Conservation (phyloP, 2,329 filamentous ascomycete species). For the Diaporthe velutina region DNA sequence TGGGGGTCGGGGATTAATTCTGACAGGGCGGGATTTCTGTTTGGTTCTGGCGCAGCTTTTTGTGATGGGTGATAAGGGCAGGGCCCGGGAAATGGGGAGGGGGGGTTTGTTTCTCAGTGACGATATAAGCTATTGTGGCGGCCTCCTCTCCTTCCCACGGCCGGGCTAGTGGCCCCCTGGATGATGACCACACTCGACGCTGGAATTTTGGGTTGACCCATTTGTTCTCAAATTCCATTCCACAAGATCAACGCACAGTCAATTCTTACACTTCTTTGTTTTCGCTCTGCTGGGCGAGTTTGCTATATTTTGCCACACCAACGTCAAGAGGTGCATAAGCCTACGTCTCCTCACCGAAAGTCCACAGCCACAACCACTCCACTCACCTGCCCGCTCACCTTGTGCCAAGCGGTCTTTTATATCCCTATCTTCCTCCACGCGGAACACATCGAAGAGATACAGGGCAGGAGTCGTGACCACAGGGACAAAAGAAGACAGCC, state of each 20-base stretch:
- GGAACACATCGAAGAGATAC: neutral
- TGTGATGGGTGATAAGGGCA: conserved; percentile 14
- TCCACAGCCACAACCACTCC: conserved; percentile 1
- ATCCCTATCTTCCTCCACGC: neutral
- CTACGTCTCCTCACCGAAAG: neutral
- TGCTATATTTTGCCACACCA: neutral
- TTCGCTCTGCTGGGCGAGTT: neutral
- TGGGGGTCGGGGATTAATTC: conserved; percentile 14
- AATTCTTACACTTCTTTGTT: too few species aligned
- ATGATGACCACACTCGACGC: conserved; percentile 1
- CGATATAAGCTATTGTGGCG: conserved; percentile 7
- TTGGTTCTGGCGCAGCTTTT: neutral
- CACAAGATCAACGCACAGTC: neutral
- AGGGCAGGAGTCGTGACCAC: too few species aligned
- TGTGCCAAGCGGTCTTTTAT: neutral
- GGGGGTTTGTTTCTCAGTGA: neutral
- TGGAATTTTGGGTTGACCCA: neutral
- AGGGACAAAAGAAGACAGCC: too few species aligned
- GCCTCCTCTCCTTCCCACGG: neutral
- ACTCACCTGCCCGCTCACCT: neutral
- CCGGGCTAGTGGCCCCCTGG: neutral
- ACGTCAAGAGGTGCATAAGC: neutral
- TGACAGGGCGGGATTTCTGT: conserved; percentile 11
- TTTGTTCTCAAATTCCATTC: neutral
- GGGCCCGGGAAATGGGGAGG: neutral